Evolutionary conservation across 78 protist genomes (phyloP).

Genomic region (Parvularia atlantis): DNA sequence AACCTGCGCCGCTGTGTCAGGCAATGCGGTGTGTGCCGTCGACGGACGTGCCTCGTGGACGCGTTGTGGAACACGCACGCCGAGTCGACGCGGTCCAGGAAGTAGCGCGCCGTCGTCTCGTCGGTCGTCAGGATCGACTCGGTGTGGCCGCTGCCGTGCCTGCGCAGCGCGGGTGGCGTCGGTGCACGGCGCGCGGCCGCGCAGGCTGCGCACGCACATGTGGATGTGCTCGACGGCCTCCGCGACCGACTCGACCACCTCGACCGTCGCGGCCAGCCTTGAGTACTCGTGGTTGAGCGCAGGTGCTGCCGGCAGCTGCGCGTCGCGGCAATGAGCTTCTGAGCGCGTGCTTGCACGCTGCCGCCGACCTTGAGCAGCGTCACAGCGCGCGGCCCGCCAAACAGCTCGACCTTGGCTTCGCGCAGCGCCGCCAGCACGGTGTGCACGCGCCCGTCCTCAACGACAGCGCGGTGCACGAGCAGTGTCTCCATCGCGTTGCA

Average conservation of each 20-base stretch:
- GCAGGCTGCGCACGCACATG: too few relatives aligned
- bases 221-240: constrained; percentile 71
- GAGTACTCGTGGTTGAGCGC: neutral
- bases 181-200: too few relatives aligned
- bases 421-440: constrained; percentile 10
- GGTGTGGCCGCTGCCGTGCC: constrained; percentile 68
- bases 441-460: neutral
- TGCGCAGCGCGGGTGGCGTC: too few relatives aligned
- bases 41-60: too few relatives aligned
- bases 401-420: constrained; percentile 1
- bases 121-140: constrained; percentile 63
- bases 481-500: constrained; percentile 79
- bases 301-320: neutral
- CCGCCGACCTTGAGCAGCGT: neutral
- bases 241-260: constrained; percentile 14
- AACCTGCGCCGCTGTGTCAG: too few relatives aligned
- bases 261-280: constrained; percentile 3
- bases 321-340: neutral
- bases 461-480: constrained; percentile 32
- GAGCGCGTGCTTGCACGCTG: neutral
- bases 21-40: neutral
- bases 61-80: constrained; percentile 77
- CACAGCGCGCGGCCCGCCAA: neutral
- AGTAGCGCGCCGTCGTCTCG: constrained; percentile 19
- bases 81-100: constrained; percentile 46